These are phyloP conservation scores for Carex scoparia DNA, from an alignment of 176 grass and related monocot species.

Conservation along the genomic window DNA sequence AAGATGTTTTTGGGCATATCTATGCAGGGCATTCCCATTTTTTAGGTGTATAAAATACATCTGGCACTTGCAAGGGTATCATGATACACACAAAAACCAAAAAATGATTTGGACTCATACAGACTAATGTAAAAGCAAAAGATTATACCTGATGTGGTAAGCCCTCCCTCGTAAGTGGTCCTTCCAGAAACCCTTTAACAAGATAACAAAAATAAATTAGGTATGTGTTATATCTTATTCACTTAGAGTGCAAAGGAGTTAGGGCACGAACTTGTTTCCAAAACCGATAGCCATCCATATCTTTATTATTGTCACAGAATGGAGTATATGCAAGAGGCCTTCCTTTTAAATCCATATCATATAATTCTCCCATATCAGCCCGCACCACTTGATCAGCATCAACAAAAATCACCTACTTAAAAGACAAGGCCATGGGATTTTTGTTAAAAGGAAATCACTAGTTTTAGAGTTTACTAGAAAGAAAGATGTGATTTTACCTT, in stretches of 20 bases:
- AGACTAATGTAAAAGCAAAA: constrained; percentile 2
- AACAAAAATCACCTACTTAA: constrained; percentile 93
- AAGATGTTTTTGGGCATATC: not conserved
- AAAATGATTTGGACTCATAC: not conserved
- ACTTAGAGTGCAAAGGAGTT: constrained; percentile 17
- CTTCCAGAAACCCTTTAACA: constrained; percentile 95
- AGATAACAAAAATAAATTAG: constrained; percentile 28
- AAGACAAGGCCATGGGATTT: not conserved
- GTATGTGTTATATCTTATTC: constrained; percentile 6
- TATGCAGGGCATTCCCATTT: not conserved
- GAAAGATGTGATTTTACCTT: constrained; percentile 43
- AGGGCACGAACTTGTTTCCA: constrained; percentile 89
- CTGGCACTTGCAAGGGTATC: not conserved
- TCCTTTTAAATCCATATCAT: constrained; percentile 97
- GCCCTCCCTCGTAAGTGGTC: constrained; percentile 90
- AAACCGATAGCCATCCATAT: constrained; percentile 98
- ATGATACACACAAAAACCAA: not conserved
- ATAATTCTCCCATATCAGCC: constrained; percentile 97
- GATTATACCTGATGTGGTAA: constrained; percentile 84
- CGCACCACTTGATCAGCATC: constrained; percentile 99
- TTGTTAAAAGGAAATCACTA: constrained; percentile 16
- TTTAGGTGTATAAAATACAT: not conserved
- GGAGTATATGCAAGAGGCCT: constrained; percentile 93
- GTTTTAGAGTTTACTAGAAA: constrained; percentile 16
- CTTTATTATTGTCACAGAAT: constrained; percentile 99